Evolutionary conservation across 2,329 filamentous ascomycete genomes (phyloP).

Genomic region (Cercospora sp.): DNA sequence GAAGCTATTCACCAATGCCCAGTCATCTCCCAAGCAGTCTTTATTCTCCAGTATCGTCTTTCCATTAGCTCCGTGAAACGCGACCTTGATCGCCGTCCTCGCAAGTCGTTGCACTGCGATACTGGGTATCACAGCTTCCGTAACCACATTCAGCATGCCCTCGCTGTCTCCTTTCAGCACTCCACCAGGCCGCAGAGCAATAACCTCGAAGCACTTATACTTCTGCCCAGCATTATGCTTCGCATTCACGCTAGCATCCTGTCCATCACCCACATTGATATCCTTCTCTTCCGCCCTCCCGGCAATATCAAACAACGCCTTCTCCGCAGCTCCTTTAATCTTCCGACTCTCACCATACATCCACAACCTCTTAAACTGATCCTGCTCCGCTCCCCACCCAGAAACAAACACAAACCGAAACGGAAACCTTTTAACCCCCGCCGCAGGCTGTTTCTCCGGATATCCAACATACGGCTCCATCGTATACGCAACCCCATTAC

Average conservation of each 20-base stretch:
- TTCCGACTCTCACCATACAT: conserved; percentile 36
- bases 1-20: conserved; percentile 37
- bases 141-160: conserved; percentile 35
- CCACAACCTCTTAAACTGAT: conserved; percentile 44
- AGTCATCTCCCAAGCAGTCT: conserved; percentile 40
- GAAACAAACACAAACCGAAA: conserved; percentile 49
- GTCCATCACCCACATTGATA: conserved; percentile 20
- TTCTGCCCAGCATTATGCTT: conserved; percentile 17
- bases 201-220: conserved; percentile 39
- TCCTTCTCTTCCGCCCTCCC: conserved; percentile 33
- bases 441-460: conserved; percentile 22
- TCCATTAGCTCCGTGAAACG: conserved; percentile 34
- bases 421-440: conserved; percentile 33
- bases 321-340: conserved; percentile 43
- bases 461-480: conserved; percentile 30
- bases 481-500: conserved; percentile 30
- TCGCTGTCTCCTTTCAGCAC: conserved; percentile 36
- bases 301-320: conserved; percentile 37
- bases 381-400: conserved; percentile 42
- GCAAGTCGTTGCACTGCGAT: conserved; percentile 39
- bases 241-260: conserved; percentile 7
- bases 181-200: conserved; percentile 37
- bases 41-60: conserved; percentile 41
- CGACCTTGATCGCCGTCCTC: conserved; percentile 34
- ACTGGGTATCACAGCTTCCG: conserved; percentile 33